Percentiles rank a stretch among this genome's conserved stretches.
Conservation (phyloP, 192 early-diverging fungal species). For the Rhizophagus sp. region DNA sequence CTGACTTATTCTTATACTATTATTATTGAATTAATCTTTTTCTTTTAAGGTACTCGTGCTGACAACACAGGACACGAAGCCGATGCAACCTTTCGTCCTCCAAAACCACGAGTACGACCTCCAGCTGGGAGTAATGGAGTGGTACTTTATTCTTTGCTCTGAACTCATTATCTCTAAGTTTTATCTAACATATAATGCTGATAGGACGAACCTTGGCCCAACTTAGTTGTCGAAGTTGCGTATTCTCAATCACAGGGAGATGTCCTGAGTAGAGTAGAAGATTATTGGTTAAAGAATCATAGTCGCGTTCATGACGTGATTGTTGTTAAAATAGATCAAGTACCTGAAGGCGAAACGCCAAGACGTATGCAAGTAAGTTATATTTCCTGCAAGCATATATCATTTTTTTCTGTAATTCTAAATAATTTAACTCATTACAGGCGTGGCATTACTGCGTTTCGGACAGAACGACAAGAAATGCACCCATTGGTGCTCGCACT, state of each 20-base stretch:
- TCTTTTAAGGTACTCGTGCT: no score
- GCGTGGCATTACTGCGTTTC: constrained; percentile 1
- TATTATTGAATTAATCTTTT: no score
- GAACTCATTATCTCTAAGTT: neutral
- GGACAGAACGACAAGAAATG: neutral
- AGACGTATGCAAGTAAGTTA: neutral
- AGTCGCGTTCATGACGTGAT: no score
- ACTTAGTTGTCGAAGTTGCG: constrained; percentile 10
- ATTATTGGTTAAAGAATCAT: neutral
- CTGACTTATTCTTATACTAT: no score
- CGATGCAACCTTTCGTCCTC: neutral
- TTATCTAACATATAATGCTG: neutral
- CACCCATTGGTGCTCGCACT: neutral
- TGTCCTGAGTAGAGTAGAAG: neutral
- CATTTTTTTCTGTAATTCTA: neutral
- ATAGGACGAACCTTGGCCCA: constrained; percentile 18
- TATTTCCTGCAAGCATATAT: neutral
- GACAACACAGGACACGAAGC: no score
- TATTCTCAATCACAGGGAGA: neutral
- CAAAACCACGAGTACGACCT: neutral
- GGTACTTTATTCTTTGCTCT: constrained; percentile 2
- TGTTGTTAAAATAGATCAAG: neutral
- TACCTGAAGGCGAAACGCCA: neutral
- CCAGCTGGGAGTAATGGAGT: neutral
- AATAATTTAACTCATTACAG: neutral